phyloP scores from a whole-genome alignment of 2,329 filamentous ascomycete genomes.

The Phaeosphaeriaceae sp. region DNA sequence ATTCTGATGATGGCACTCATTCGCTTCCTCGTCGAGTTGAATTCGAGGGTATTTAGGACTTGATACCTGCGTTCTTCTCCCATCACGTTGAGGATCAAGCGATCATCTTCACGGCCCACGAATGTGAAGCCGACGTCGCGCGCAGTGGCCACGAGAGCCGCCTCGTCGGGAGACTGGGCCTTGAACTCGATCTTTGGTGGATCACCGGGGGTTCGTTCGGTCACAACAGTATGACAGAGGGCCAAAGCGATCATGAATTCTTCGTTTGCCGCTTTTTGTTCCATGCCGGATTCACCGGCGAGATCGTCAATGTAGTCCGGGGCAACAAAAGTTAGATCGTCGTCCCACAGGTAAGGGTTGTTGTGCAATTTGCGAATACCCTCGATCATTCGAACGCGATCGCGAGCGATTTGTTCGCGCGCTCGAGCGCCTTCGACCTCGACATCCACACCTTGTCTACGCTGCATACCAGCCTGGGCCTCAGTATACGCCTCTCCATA shows the following conservation, averaged over 20 bases:
- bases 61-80: conserved; percentile 85
- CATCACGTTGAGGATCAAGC: conserved; percentile 84
- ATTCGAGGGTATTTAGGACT: conserved; percentile 93
- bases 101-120: conserved; percentile 78
- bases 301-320: conserved; percentile 88
- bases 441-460: conserved; percentile 84
- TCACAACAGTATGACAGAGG: conserved; percentile 96
- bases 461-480: conserved; percentile 94
- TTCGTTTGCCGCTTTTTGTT: conserved; percentile 79
- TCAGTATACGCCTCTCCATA: conserved; percentile 99
- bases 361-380: conserved; percentile 79
- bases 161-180: conserved; percentile 96
- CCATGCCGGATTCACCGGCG: conserved; percentile 74
- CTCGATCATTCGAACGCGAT: conserved; percentile 74
- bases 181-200: conserved; percentile 92
- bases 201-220: conserved; percentile 88
- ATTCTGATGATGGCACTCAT: conserved; percentile 98
- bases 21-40: conserved; percentile 94
- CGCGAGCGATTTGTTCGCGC: conserved; percentile 77
- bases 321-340: conserved; percentile 89
- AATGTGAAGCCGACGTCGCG: conserved; percentile 96
- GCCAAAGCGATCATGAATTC: conserved; percentile 95
- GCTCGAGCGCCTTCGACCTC: conserved; percentile 79
- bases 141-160: conserved; percentile 90
- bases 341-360: conserved; percentile 90